Evolutionary conservation across 129 eudicot species (phyloP), one percentile per base, ranked within the genome.

Genomic region (Arctium minus): DNA sequence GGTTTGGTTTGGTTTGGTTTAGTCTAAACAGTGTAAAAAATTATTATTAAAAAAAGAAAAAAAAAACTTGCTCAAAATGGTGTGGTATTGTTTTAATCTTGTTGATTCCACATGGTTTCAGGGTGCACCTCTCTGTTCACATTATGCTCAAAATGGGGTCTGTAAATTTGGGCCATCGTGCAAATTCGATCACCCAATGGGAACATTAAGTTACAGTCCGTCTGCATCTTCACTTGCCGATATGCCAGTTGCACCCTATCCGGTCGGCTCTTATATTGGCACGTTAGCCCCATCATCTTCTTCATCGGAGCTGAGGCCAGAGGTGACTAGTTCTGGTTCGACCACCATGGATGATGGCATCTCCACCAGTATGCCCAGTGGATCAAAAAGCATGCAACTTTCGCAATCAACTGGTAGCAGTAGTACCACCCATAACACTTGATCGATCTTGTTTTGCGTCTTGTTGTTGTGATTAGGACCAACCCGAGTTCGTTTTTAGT

Each of bases 111-210:
- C 77, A 17, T 85, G 65, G 13, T 70, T 80, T 53, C 88, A 94
- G 98, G 98, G 93, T 81, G 92, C 93, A 73, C 91, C 98, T 27
- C 78, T 93, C 70, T 94, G 98, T 67, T 86, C 90, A 79, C 94
- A 94, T 87, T 94, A 87, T 82, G 90, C 92, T 56, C 88, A 88
- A 82, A 91, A 92, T 8, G 96, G 97, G 85, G 89, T 88, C 32
- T 94, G 98, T 96, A 92, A 89, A 32, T 94, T 90, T 30, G 98
- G 98, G 50, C 91, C 95, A 37, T 76, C 96, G 2, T 94, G 98
- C 96, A 94, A 89, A 86, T 94, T 89, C 27, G 88, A 94, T 79
- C 98, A 94, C 53, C 98, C 98, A 12, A 90, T 92, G 92, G 90
- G 91, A 56, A 73, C 89, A 17, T 80, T 92, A 82, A 92, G 96